Conservation (phyloP, 202 grass and related monocot genomes). For the Sporobolus alterniflorus region DNA sequence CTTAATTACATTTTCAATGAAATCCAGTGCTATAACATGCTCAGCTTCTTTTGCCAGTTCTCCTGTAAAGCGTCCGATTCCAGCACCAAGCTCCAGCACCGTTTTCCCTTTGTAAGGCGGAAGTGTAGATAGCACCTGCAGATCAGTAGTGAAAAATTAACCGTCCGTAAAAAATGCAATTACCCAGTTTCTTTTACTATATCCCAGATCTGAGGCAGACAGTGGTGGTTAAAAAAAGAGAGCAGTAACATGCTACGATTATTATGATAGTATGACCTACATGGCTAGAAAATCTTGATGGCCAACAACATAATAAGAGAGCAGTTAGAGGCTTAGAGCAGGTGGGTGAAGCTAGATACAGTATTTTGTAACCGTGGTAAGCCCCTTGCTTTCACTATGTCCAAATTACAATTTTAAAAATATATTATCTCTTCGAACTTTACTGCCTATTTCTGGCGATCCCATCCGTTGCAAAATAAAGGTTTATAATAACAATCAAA, state of each 20-base stretch:
- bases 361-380: conserved; percentile 22
- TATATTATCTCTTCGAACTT: background rate
- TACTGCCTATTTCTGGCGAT: background rate
- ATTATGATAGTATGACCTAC: background rate
- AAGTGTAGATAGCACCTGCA: conserved; percentile 85
- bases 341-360: background rate
- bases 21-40: conserved; percentile 93
- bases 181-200: background rate
- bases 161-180: background rate
- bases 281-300: background rate
- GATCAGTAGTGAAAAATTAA: conserved; percentile 9
- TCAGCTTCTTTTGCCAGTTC: conserved; percentile 87
- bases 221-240: background rate
- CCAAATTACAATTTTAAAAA: background rate
- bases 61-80: conserved; percentile 96
- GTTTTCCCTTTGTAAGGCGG: conserved; percentile 82
- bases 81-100: conserved; percentile 86
- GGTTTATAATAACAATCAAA: background rate
- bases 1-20: conserved; percentile 98
- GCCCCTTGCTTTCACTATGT: background rate
- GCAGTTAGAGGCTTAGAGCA: background rate
- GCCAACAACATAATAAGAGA: background rate
- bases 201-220: background rate
- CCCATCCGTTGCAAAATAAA: background rate
- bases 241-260: background rate